Conservation (phyloP, 192 early-diverging fungal species). For the Mortierella antarctica region DNA sequence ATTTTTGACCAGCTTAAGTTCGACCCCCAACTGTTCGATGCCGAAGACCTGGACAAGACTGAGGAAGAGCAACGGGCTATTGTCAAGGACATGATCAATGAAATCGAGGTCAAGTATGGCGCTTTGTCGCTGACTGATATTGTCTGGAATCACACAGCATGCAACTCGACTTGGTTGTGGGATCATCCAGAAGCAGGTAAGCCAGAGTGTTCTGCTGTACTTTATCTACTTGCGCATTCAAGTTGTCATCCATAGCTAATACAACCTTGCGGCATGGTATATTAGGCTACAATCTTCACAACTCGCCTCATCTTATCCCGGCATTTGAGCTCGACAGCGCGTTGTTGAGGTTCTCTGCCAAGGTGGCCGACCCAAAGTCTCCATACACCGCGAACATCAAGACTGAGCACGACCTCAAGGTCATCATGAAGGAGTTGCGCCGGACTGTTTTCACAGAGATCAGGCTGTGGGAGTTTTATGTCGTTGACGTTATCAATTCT, state of each 20-base stretch:
- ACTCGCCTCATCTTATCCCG: slow-evolving; percentile 91
- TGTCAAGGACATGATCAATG: slow-evolving; percentile 62
- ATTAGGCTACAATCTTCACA: slow-evolving; percentile 93
- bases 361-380: slow-evolving; percentile 57
- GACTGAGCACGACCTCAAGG: slow-evolving; percentile 73
- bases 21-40: slow-evolving; percentile 87
- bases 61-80: slow-evolving; percentile 72
- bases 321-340: slow-evolving; percentile 96
- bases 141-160: slow-evolving; percentile 99
- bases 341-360: slow-evolving; percentile 74
- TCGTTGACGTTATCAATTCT: slow-evolving; percentile 70
- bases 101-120: slow-evolving; percentile 72
- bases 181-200: slow-evolving; percentile 95
- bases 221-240: not conserved
- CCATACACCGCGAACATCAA: slow-evolving; percentile 66
- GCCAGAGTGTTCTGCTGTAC: not conserved
- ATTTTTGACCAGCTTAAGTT: slow-evolving; percentile 95
- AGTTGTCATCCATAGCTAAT: not conserved
- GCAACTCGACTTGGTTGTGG: slow-evolving; percentile 91
- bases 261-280: slow-evolving; percentile 5
- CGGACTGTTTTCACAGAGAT: slow-evolving; percentile 67
- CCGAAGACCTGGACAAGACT: slow-evolving; percentile 52
- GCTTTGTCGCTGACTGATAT: slow-evolving; percentile 91
- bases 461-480: slow-evolving; percentile 92
- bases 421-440: slow-evolving; percentile 69